These are phyloP conservation scores for Friedmanniomyces simplex DNA, from an alignment of 495 filamentous ascomycete species.

Conservation along the genomic window DNA sequence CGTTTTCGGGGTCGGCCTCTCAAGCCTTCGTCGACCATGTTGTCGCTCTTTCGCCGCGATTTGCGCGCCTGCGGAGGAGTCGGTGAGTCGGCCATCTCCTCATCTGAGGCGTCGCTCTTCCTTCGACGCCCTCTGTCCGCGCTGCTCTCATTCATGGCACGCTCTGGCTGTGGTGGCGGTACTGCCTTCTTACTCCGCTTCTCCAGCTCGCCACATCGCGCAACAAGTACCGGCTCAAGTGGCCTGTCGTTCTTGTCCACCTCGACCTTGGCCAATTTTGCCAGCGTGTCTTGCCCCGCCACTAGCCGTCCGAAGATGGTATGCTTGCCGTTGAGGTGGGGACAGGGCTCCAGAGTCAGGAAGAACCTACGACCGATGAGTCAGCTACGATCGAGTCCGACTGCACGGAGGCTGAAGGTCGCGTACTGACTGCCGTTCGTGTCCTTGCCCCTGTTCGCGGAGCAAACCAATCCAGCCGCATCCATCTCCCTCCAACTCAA, in stretches of 20 bases:
- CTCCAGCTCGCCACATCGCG: conserved; percentile 35
- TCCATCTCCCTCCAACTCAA: conserved; percentile 36
- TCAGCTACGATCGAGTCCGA: neutral
- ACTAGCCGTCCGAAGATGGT: conserved; percentile 36
- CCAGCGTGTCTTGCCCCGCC: conserved; percentile 28
- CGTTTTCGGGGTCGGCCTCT: conserved; percentile 26
- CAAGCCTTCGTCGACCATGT: conserved; percentile 23
- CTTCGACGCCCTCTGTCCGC: conserved; percentile 10
- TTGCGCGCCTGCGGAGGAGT: neutral
- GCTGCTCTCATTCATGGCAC: neutral
- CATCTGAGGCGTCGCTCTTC: conserved; percentile 10
- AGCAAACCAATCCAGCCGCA: conserved; percentile 34
- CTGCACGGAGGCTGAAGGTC: neutral
- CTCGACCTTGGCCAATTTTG: conserved; percentile 28
- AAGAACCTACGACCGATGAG: conserved; percentile 32
- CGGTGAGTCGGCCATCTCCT: conserved; percentile 11
- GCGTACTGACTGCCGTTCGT: conserved; percentile 37
- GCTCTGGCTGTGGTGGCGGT: conserved; percentile 3
- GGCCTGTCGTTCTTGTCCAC: conserved; percentile 34
- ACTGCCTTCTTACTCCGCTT: conserved; percentile 18
- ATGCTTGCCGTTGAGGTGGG: conserved; percentile 34
- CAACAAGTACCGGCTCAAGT: conserved; percentile 28
- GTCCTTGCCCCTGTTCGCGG: conserved; percentile 36
- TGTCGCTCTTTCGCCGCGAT: conserved; percentile 24
- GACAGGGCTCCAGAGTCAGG: conserved; percentile 34